Base-by-base conservation (phyloP, 352 stramenopile genomes). In the Globisporangium acanthophoron region DNA sequence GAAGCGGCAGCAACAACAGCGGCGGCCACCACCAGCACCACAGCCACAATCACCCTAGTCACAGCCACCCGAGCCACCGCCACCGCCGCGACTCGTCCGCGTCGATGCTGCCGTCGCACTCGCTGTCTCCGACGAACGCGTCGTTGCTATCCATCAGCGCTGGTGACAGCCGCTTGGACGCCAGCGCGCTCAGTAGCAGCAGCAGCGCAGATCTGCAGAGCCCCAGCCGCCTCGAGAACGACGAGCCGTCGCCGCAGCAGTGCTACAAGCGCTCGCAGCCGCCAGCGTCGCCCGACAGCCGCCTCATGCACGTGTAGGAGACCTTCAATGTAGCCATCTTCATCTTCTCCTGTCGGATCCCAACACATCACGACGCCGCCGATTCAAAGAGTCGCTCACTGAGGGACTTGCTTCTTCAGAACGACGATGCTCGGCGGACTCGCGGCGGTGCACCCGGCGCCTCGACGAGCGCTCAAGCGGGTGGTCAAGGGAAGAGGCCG, bases 181-280 rank as follows among this genome's bases (percentile, higher is more conserved):
- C 35, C 31, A 35, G 31, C 8, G 24, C 2, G 3, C 39, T 31
- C 2, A 57, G 46, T 18, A 45, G 37, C 16, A 65, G 47, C 20
- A 45, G 37, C 16, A 65, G 52, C 31, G 56, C 65, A 21, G 33
- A 12, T 13, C 60, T 62, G n/a, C 65, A 70, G 31, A 76, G 73
- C 55, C 65, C 67, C 8, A 73, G 62, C 15, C 31, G 27, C 54
- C 24, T 59, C 21, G 29, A 43, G 12, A 66, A 31, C n/a, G 43
- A 54, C 45, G 60, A 68, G 43, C 21, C 50, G 40, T 75, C 71
- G 3, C 70, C 66, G 12, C 70, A 50, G 24, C 52, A 79, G 35
- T 80, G 71, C 62, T 88, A 85, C 72, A 88, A 88, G 59, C 78
- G 78, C 43, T 70, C 71, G 13, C 75, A 74, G 40, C 72, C 68